phyloP scores from a whole-genome alignment of 2,329 filamentous ascomycete genomes.

The Colletotrichum sp. region DNA sequence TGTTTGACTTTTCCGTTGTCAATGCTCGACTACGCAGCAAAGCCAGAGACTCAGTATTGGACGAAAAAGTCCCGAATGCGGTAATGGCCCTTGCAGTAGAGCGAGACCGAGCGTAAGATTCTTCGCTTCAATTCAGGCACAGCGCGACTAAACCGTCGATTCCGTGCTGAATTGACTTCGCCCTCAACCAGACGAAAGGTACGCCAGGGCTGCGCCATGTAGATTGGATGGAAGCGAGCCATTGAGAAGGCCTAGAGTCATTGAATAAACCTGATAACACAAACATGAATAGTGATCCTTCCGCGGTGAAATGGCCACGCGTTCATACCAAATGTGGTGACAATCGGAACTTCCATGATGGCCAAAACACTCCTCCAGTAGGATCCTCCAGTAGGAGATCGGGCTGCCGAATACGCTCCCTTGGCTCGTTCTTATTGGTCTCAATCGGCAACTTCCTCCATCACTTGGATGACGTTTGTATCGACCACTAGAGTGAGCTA shows the following conservation, averaged over 20 bases:
- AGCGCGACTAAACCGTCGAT: background rate
- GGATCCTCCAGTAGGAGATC: background rate
- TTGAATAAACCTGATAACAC: background rate
- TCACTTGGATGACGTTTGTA: background rate
- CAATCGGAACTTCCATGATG: background rate
- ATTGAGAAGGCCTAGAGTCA: background rate
- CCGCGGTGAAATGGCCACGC: background rate
- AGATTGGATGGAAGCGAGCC: background rate
- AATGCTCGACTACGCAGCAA: background rate
- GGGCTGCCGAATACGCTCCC: background rate
- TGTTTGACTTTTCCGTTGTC: background rate
- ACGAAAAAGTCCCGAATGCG: background rate
- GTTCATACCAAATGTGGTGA: background rate
- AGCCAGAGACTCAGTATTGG: background rate
- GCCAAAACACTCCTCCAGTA: background rate
- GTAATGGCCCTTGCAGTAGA: background rate
- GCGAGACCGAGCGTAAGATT: background rate
- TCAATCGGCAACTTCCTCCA: background rate
- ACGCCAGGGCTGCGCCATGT: background rate
- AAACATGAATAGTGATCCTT: background rate
- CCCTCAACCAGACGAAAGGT: background rate
- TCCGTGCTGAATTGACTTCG: background rate
- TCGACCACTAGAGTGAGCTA: background rate
- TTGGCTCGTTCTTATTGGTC: background rate
- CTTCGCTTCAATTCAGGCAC: background rate